A percentile compares a stretch with the other conserved stretches of the same genome.
phyloP scores from a whole-genome alignment of 2,329 filamentous ascomycete genomes.

The Albifimbria verrucaria region DNA sequence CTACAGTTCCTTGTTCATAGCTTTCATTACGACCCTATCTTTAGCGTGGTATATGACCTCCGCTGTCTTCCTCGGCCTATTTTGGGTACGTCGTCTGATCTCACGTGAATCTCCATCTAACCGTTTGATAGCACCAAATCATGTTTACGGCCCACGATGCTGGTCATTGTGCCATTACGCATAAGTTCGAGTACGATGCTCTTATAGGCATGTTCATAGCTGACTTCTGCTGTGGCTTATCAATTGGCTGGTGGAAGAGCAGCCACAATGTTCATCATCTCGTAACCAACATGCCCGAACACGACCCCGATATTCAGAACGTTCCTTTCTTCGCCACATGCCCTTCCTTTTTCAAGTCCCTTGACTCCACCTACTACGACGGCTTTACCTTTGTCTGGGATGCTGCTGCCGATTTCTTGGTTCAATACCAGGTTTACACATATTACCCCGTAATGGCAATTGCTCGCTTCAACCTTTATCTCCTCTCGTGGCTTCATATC shows the following conservation, averaged over 20 bases:
- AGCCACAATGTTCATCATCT: slow-evolving; percentile 68
- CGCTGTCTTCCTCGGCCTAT: slow-evolving; percentile 56
- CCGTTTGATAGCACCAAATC: slow-evolving; percentile 53
- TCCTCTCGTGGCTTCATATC: slow-evolving; percentile 64
- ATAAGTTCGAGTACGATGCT: slow-evolving; percentile 55
- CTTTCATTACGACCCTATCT: slow-evolving; percentile 43
- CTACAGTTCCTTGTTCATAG: slow-evolving; percentile 47
- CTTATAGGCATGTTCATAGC: slow-evolving; percentile 61
- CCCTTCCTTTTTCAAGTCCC: slow-evolving; percentile 60
- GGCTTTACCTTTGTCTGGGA: slow-evolving; percentile 63
- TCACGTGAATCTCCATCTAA: slow-evolving; percentile 8
- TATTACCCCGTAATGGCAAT: slow-evolving; percentile 68
- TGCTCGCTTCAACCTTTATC: slow-evolving; percentile 70
- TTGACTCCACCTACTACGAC: slow-evolving; percentile 67
- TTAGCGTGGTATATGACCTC: slow-evolving; percentile 55
- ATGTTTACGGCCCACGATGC: slow-evolving; percentile 68
- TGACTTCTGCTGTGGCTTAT: slow-evolving; percentile 63
- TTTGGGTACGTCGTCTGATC: slow-evolving; percentile 49
- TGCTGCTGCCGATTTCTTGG: slow-evolving; percentile 52
- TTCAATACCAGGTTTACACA: slow-evolving; percentile 61
- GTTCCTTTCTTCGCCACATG: slow-evolving; percentile 67
- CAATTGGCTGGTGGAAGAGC: slow-evolving; percentile 68
- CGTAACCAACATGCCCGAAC: slow-evolving; percentile 60
- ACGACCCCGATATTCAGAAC: slow-evolving; percentile 62
- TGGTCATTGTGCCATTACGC: slow-evolving; percentile 60